Base-by-base conservation (phyloP, 2,329 filamentous ascomycete species). In the Claviceps sp. region DNA sequence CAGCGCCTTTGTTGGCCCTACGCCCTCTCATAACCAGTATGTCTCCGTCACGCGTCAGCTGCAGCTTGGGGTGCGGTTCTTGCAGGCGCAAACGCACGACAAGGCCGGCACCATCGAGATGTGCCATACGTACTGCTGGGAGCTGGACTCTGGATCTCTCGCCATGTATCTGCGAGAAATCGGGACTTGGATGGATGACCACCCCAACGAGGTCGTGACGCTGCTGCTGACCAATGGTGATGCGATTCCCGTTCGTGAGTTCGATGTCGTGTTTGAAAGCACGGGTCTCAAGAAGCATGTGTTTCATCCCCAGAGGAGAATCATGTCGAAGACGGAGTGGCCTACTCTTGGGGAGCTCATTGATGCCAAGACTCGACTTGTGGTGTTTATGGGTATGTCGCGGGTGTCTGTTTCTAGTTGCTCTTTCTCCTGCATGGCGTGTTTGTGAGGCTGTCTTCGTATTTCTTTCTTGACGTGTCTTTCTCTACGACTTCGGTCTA, bases 301-400 rank as follows among this genome's bases (percentile, higher is more conserved):
- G 10, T 87, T 79, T 56, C 68, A 68, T 1, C 77, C 81, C 0
- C 65, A 22, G 7, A 13, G 70, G 8, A 61, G 62, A 30, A 56
- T 54, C 13, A 57, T 76, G 43, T 59, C 62, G n/a, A 59, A 73
- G 38, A 60, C 76, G 49, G 75, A 75, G 58, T 73, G 88, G 87
- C 86, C 86, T 65, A 89, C 85, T 0, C 70, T 90, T 14, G 74
- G 81, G 59, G 64, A 75, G 17, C 66, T 91, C 54, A 85, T 90
- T 57, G 68, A 75, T 24, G 70, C 72, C 40, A 74, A 75, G 47
- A 85, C 76, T 8, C 75, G 85, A 16, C 70, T 91, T 1, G 67
- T 90, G 47, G 79, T 84, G 24, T 90, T 89, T 56, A 80, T 90
- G 64, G 83, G 84, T 69, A 70, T 48, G 66, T n/a, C 14, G 19